Evolutionary conservation across 2,329 filamentous ascomycete species (phyloP), one percentile per base, ranked within the genome.

Genomic region (Raffaelea arxii): DNA sequence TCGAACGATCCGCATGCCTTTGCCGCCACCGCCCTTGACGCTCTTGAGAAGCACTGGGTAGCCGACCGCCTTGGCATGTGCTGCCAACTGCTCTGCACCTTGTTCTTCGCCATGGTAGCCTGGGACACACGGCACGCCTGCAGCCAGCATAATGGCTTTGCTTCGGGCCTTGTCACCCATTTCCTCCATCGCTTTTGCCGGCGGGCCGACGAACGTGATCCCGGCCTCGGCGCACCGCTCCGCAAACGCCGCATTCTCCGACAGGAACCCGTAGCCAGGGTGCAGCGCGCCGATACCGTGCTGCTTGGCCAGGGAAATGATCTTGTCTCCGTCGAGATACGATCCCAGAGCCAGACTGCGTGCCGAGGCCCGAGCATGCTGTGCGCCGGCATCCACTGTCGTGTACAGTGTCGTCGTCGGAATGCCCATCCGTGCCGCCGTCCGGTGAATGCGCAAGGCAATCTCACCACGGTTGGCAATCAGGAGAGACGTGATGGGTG

Each of bases 401-500:
- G 92, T 98, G 66, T 95, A 98, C 49, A 98, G 77, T 0, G 91
- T 96, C 1, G 91, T 96, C 18, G 91, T 94, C 51, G 82, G 81
- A 59, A 98, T 94, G 48, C 92, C 91, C 60, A 95, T 84, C 53
- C 84, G 80, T 43, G 86, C 75, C 27, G 92, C 92, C 21, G 92
- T 98, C 54, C 82, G 80, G 54, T 90, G 85, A 55, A 98, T 92
- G 55, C 92, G 86, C 62, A 98, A 74, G 43, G 92, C 92, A 57
- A 98, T 98, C 67, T 98, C 92, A 57, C 92, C 92, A 56, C 92
- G 83, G 63, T 98, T 98, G 46, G 92, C 92, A 61, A 98, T 97
- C 22, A 98, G 75, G 37, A 97, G 85, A 9, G 89, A 94, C 46
- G 80, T 81, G 54, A 82, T 77, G 25, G 77, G 74, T n/a, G 43